Base-by-base conservation (phyloP, 768 basidiomycete genomes). In the Mycena crocata region DNA sequence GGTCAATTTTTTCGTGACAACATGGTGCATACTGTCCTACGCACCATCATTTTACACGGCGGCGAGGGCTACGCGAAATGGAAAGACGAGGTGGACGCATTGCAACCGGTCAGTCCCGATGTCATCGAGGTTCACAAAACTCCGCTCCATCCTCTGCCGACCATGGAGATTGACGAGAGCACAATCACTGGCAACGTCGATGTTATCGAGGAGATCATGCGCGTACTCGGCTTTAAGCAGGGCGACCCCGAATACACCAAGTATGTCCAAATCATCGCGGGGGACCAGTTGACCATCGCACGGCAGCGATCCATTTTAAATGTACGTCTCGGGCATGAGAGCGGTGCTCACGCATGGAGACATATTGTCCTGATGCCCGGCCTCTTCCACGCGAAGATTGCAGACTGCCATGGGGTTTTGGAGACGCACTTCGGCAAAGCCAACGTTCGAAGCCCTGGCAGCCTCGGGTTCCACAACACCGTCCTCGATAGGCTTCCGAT, bases 281-380 rank as follows among this genome's bases (percentile, higher is more conserved):
- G 82, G 12, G 81, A 83, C 62, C 82, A 83, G 64, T 73, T 84
- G 0, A 77, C 82, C 0, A 66, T 82, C 31, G 75, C 79, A 2
- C 77, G 79, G 0, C 64, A 80, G 2, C 78, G 79, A 0, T 61
- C 80, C 3, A 26, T 81, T 1, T 66, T 70, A 26, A 68, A 52
- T 49, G 74, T 77, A 23, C 77, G 79, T 0, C 75, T 75, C 4
- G 58, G 58, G 24, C 35, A 60, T 13, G 58, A 60, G 23, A 37
- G 58, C 23, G 76, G 74, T 0, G 67, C 66, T 24, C 26, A 64
- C 1, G 72, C 74, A 0, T 78, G 76, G 44, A 65, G 72, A 0
- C 71, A 76, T 65, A 70, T 67, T 9, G 37, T 17, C 0, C 76
- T 71, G 69, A 66, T 76, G 19, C 77, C 77, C 1, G 81, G 82